Percentiles rank a stretch among this genome's conserved stretches.
Conservation (phyloP, 805 yeast genomes). For the Barnettozyma californica region DNA sequence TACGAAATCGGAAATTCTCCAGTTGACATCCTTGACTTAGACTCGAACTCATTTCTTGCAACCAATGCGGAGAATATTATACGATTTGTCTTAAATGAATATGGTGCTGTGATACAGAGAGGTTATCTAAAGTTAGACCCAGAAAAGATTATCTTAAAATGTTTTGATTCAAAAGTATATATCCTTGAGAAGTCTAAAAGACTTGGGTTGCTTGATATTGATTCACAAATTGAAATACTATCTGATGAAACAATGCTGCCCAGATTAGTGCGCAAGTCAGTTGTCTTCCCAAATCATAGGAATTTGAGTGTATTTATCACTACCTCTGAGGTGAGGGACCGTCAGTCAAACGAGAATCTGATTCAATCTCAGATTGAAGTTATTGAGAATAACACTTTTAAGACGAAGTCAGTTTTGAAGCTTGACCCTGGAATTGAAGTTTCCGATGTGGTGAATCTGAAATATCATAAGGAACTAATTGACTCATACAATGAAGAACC, state of each 20-base stretch:
- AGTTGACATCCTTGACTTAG: constrained; percentile 15
- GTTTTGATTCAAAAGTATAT: neutral
- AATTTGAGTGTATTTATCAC: constrained; percentile 21
- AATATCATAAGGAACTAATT: constrained; percentile 16
- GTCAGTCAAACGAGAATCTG: neutral
- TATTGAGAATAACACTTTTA: constrained; percentile 24
- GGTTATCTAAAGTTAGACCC: constrained; percentile 18
- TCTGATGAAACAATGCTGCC: constrained; percentile 9
- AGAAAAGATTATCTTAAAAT: neutral
- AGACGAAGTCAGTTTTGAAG: constrained; percentile 13
- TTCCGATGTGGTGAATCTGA: constrained; percentile 22
- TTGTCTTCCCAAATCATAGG: constrained; percentile 20
- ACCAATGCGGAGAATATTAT: constrained; percentile 19
- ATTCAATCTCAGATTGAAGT: constrained; percentile 19
- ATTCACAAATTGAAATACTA: neutral
- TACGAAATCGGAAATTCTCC: constrained; percentile 22
- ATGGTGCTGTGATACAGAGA: constrained; percentile 4
- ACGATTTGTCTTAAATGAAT: constrained; percentile 3
- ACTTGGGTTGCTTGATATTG: neutral
- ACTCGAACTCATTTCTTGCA: constrained; percentile 9
- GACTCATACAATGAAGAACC: constrained; percentile 22
- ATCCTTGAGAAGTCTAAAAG: neutral
- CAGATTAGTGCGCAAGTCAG: constrained; percentile 15
- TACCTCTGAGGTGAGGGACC: constrained; percentile 9
- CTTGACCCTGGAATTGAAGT: constrained; percentile 22